Evolutionary conservation across 331 rosid species (phyloP).

Genomic region (Pyrus hybrid): DNA sequence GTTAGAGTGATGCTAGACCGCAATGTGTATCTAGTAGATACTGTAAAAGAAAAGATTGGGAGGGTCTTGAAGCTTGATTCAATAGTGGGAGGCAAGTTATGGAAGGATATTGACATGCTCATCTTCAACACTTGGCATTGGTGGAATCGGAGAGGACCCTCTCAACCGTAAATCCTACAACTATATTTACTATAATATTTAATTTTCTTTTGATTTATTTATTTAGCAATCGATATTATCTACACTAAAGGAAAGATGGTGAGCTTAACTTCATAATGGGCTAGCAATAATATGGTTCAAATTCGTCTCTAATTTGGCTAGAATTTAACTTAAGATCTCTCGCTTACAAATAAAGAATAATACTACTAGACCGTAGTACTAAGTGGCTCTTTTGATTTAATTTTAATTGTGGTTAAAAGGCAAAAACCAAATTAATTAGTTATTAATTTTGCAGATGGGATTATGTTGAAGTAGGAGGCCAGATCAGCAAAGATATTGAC

Average conservation of each 20-base stretch:
- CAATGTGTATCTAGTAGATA: constrained; percentile 70
- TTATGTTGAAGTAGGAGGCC: constrained; percentile 42
- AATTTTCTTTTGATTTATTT: background rate
- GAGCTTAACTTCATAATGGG: too few relatives aligned
- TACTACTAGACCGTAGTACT: accelerated
- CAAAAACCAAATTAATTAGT: background rate
- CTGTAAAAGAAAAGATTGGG: constrained; percentile 49
- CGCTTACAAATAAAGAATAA: accelerated
- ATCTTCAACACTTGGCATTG: constrained; percentile 98
- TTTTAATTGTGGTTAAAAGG: background rate
- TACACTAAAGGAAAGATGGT: too few relatives aligned
- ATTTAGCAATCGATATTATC: too few relatives aligned
- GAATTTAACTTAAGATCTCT: too few relatives aligned
- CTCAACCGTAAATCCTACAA: constrained; percentile 62
- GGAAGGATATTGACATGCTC: constrained; percentile 61
- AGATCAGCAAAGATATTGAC: constrained; percentile 61
- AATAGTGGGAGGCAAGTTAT: constrained; percentile 47
- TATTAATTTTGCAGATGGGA: constrained; percentile 57
- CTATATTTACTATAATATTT: background rate
- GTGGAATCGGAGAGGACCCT: constrained; percentile 93
- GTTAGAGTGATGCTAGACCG: constrained; percentile 78
- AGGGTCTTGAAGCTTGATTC: constrained; percentile 84
- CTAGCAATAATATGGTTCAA: too few relatives aligned
- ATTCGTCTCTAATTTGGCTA: accelerated
- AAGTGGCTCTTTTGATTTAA: too few relatives aligned